Base-by-base conservation (phyloP, 1,284 basidiomycete genomes). In the Apiotrichum montevideense region DNA sequence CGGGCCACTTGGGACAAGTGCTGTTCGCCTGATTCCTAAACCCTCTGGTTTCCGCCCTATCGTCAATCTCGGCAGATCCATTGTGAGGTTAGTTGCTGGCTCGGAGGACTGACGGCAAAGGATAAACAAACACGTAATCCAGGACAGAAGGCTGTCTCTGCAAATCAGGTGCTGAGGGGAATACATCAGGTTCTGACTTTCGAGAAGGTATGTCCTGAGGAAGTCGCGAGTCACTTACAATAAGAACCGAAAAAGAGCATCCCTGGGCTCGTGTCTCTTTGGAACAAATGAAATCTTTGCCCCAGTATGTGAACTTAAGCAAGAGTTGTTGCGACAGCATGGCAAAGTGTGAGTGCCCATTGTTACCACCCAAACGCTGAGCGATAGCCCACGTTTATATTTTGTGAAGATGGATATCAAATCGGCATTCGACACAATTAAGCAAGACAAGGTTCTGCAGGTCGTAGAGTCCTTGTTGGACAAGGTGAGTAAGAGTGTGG, bases 401-500 rank as follows among this genome's bases (percentile, higher is more conserved):
- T 95, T 98, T 68, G 92, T 94, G 59, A 98, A 98, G 74, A 85
- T 96, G 35, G 96, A 99, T 69, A 90, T 98, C 13, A 86, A 88
- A 59, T 87, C 92, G 1, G 96, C 93, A 60, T 99, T 98, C 78
- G 96, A 99, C 75, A 92, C 89, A 0, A 98, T 98, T 62, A 86
- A 93, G 45, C 96, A 98, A 72, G 80, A 82, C 29, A 93, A 87
- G 67, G 77, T 98, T 48, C 76, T 98, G 13, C 78, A 83, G 39
- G 90, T 98, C 35, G 74, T 98, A 41, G 81, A 82, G 29, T 77
- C 84, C 1, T 69, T 94, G 7, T 80, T 96, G 37, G 85, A 85
- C 2, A 84, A 89, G 79, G 90, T 89, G 65, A 56, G 68, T 51
- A 46, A n/a, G 21, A 21, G 21, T 21, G 21, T 46, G 14, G 3